phyloP scores from a whole-genome alignment of 768 basidiomycete genomes.

The Kwoniella europaea region DNA sequence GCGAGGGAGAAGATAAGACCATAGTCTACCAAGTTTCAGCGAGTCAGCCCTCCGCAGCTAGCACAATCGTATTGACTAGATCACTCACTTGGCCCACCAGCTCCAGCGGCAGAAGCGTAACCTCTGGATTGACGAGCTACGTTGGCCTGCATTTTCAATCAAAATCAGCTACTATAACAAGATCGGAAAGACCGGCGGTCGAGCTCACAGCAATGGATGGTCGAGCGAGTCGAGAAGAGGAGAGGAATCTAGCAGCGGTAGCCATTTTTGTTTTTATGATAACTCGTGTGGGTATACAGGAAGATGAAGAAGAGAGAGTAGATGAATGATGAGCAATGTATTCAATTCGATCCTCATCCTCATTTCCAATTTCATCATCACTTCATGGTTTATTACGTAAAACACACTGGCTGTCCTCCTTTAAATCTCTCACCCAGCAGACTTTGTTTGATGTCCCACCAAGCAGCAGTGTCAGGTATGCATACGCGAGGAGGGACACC shows the following conservation, averaged over 20 bases:
- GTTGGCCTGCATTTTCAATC: constrained; percentile 12
- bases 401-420: no score
- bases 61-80: neutral
- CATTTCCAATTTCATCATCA: neutral
- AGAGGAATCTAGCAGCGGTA: constrained; percentile 21
- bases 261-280: constrained; percentile 21
- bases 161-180: neutral
- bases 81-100: constrained; percentile 23
- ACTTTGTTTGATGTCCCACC: no score
- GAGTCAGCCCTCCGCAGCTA: neutral
- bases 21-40: constrained; percentile 8
- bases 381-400: no score
- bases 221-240: constrained; percentile 20
- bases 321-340: neutral
- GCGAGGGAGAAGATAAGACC: constrained; percentile 24
- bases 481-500: no score
- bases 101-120: constrained; percentile 20
- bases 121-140: constrained; percentile 21
- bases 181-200: neutral
- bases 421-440: no score
- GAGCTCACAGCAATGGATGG: constrained; percentile 13
- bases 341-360: constrained; percentile 2
- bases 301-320: neutral
- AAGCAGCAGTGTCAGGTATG: no score
- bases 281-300: neutral